Base-by-base conservation (phyloP, 768 basidiomycete genomes). In the Hydnum rufescens region DNA sequence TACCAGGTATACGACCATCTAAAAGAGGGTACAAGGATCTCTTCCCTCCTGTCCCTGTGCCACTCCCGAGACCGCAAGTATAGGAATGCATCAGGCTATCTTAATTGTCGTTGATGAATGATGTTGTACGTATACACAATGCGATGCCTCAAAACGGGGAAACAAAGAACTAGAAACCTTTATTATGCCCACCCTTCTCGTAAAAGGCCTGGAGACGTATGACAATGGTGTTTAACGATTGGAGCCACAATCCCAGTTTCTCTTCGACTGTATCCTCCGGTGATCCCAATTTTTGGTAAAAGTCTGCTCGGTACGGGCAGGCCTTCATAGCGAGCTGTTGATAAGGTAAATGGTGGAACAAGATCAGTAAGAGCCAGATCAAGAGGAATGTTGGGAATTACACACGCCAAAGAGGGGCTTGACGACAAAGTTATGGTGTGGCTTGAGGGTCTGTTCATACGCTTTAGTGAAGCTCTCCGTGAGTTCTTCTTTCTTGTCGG, bases 401-500 rank as follows among this genome's bases (percentile, higher is more conserved):
- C 76, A 54, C 55, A 78, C 77, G 5, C 67, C 58, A 63, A 79
- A 79, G 54, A 76, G 56, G 39, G 70, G 70, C 57, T 69, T 65
- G 39, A 77, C 69, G 58, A 80, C 75, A 57, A 90, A 80, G 62
- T 76, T 82, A 65, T 99, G 93, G 67, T 79, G 78, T 60, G 79
- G 71, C 69, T 80, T 90, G 63, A 99, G 70, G 13, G 84, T 90
- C 5, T 58, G 70, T 22, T 80, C 80, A 64, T 99, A 99, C 0
- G 84, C 75, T 43, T 77, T 76, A 28, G 68, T 77, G 66, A 99
- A 99, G 19, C 82, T 82, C 0, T 57, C 66, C 2, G 75, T 60
- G 13, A 99, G 75, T 62, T 89, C 83, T 53, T 75, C 72, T 1
- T 62, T 61, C 43, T 74, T 69, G 65, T 92, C 74, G 3, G 67